Percentiles rank a stretch among this genome's conserved stretches.
Evolutionary conservation across 1,284 basidiomycete genomes (phyloP).

Genomic region (Cutaneotrichosporon daszewskae): DNA sequence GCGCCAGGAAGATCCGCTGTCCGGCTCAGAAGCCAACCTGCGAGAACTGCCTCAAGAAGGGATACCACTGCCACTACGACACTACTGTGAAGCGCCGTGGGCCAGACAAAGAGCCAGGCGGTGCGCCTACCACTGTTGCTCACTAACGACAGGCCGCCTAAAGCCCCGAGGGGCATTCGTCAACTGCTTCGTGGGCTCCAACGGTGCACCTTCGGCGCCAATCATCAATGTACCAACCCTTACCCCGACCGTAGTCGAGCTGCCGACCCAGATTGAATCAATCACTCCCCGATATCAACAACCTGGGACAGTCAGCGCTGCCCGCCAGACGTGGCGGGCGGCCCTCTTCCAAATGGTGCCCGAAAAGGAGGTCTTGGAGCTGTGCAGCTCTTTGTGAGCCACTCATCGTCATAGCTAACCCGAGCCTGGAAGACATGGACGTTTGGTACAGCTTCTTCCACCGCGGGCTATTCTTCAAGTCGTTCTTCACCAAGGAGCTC

Average conservation of each 20-base stretch:
- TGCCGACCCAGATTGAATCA: no score
- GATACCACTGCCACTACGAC: slow-evolving; percentile 16
- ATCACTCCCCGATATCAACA: no score
- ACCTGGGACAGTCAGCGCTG: neutral
- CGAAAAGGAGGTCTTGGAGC: neutral
- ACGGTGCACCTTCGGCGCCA: no score
- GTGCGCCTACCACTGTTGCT: slow-evolving; percentile 3
- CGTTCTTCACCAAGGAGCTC: slow-evolving; percentile 6
- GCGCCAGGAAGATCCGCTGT: slow-evolving; percentile 21
- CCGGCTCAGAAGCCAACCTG: slow-evolving; percentile 16
- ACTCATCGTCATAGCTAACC: neutral
- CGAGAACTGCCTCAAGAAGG: slow-evolving; percentile 16
- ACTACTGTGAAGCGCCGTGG: slow-evolving; percentile 13
- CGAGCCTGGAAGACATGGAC: slow-evolving; percentile 18
- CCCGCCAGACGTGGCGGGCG: slow-evolving; percentile 4
- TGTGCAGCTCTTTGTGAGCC: neutral
- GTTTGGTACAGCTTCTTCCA: slow-evolving; percentile 26
- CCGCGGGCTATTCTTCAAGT: slow-evolving; percentile 20
- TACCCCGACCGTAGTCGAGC: no score
- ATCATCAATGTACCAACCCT: no score
- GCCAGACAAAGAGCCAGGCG: slow-evolving; percentile 24
- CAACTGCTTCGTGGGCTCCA: neutral
- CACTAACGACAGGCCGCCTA: slow-evolving; percentile 9
- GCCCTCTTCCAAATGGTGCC: slow-evolving; percentile 1
- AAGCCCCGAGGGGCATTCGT: slow-evolving; percentile 7